phyloP scores from a whole-genome alignment of 441 rosid genomes.

The Populus hybrid region DNA sequence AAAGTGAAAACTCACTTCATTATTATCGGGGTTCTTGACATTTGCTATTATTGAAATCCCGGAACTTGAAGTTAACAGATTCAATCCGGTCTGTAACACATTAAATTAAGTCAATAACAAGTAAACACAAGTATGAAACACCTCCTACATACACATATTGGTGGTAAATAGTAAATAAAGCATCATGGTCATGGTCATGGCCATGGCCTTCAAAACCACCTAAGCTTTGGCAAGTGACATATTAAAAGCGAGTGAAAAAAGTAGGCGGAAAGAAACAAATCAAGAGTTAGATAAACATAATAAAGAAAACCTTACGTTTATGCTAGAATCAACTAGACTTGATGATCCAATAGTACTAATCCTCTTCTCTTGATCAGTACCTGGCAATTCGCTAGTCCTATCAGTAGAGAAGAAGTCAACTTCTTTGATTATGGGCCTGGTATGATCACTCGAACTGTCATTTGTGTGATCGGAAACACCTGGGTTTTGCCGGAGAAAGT shows the following conservation, averaged over 20 bases:
- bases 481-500: conserved; percentile 32
- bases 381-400: not conserved
- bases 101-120: conserved; percentile 12
- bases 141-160: no score
- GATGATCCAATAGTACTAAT: conserved; percentile 20
- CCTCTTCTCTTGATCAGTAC: conserved; percentile 30
- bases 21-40: conserved; percentile 30
- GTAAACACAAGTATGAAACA: not conserved
- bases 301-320: conserved; percentile 48
- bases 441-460: conserved; percentile 14
- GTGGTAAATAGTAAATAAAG: not conserved
- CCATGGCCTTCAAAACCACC: not conserved
- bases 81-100: conserved; percentile 48
- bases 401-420: conserved; percentile 67
- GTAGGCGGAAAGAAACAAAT: not conserved
- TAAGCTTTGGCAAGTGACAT: not conserved
- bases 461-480: conserved; percentile 10
- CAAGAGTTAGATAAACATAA: not conserved
- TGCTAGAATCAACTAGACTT: conserved; percentile 28
- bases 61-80: conserved; percentile 41
- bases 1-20: conserved; percentile 41
- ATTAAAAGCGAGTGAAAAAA: not conserved
- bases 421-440: conserved; percentile 47
- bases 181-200: not conserved
- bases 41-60: conserved; percentile 28